Percentiles rank a stretch among this genome's conserved stretches.
phyloP scores from a whole-genome alignment of 2,329 filamentous ascomycete species.

The Aaosphaeria arxii region DNA sequence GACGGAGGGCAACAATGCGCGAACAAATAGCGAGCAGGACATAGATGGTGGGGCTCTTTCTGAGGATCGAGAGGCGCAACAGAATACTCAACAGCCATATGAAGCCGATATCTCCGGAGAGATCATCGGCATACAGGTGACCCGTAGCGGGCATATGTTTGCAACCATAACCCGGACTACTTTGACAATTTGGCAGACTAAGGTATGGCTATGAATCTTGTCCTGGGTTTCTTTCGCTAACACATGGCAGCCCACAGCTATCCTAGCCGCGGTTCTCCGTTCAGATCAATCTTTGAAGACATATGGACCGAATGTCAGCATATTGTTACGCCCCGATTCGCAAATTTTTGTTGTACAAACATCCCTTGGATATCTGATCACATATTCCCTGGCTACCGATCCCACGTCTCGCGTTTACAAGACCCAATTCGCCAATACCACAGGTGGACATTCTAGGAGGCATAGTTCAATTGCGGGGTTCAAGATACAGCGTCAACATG shows the following conservation, averaged over 20 bases:
- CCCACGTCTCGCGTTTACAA: constrained; percentile 80
- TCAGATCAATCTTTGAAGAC: constrained; percentile 74
- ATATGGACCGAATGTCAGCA: constrained; percentile 81
- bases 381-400: constrained; percentile 87
- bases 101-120: constrained; percentile 52
- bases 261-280: constrained; percentile 80
- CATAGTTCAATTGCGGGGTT: constrained; percentile 43
- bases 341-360: constrained; percentile 91
- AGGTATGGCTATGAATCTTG: constrained; percentile 53
- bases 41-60: constrained; percentile 1
- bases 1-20: constrained; percentile 9
- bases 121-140: constrained; percentile 73
- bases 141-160: constrained; percentile 79
- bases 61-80: constrained; percentile 3
- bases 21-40: neutral
- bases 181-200: constrained; percentile 95
- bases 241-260: constrained; percentile 70
- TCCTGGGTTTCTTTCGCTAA: constrained; percentile 10
- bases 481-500: constrained; percentile 36
- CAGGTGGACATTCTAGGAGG: constrained; percentile 44
- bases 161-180: constrained; percentile 81
- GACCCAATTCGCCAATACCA: constrained; percentile 66
- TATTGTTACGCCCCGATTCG: constrained; percentile 86
- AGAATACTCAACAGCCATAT: constrained; percentile 5
- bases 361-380: constrained; percentile 81